Evolutionary conservation across 2,329 filamentous ascomycete species (phyloP).

Genomic region (Coniochaeta sp.): DNA sequence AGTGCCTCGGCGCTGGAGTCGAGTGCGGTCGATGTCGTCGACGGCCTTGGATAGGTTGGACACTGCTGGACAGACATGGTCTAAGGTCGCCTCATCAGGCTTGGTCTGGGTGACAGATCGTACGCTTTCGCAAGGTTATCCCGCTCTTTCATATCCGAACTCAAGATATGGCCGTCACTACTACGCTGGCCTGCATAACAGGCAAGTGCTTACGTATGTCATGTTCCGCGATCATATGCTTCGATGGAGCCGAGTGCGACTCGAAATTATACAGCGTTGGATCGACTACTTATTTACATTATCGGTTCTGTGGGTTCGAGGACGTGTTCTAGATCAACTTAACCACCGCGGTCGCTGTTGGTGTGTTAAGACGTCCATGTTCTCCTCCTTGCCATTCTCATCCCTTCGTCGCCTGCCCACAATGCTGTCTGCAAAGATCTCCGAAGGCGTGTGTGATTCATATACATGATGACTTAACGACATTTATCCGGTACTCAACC

Average conservation of each 20-base stretch:
- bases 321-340: neutral
- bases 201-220: neutral
- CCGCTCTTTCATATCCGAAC: neutral
- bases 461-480: neutral
- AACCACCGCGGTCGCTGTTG: neutral
- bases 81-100: too few relatives aligned
- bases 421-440: neutral
- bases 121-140: neutral
- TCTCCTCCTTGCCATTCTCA: neutral
- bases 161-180: neutral
- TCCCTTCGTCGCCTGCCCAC: neutral
- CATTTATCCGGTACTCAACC: too few relatives aligned
- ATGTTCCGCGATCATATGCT: neutral
- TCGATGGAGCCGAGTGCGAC: neutral
- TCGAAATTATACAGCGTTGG: neutral
- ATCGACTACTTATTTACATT: neutral
- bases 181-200: neutral
- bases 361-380: neutral
- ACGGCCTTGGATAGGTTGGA: too few relatives aligned
- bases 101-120: neutral
- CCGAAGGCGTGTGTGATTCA: neutral
- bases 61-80: too few relatives aligned
- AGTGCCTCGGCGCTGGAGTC: too few relatives aligned
- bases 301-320: neutral
- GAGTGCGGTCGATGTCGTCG: neutral